Evolutionary conservation across 176 grass and related monocot species (phyloP).

Genomic region (Oryza meridionalis): DNA sequence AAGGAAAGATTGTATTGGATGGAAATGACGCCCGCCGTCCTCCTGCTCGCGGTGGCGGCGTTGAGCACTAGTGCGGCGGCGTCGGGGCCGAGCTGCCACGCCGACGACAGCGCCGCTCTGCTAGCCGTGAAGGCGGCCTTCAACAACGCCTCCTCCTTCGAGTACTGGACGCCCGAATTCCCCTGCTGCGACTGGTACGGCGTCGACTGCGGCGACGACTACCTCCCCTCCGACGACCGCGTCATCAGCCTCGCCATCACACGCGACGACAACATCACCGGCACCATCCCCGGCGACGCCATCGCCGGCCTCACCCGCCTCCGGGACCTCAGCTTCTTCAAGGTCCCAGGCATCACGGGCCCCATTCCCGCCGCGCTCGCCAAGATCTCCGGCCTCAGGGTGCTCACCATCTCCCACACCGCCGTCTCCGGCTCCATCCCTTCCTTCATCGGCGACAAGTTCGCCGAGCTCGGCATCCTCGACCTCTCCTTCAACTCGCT

Average conservation of each 20-base stretch:
- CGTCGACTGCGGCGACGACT: slow-evolving; percentile 31
- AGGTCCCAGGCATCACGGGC: too few relatives aligned
- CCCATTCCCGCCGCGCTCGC: too few relatives aligned
- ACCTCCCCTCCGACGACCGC: slow-evolving; percentile 42
- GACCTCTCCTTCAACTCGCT: background rate
- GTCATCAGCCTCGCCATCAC: slow-evolving; percentile 48
- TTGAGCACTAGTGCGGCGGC: too few relatives aligned
- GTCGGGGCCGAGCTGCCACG: slow-evolving; percentile 39
- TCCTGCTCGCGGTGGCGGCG: too few relatives aligned
- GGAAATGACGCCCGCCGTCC: too few relatives aligned
- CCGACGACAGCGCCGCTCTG: slow-evolving; percentile 46
- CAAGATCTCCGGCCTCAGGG: too few relatives aligned
- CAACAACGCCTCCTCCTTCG: slow-evolving; percentile 52
- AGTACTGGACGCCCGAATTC: slow-evolving; percentile 43
- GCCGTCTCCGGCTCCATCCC: too few relatives aligned
- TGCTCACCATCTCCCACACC: too few relatives aligned
- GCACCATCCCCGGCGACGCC: slow-evolving; percentile 52
- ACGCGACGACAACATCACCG: background rate
- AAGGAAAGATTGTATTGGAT: too few relatives aligned
- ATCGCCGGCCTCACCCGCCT: slow-evolving; percentile 48
- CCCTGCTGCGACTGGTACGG: slow-evolving; percentile 63
- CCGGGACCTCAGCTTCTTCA: background rate
- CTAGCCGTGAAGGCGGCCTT: background rate
- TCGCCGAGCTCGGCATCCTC: too few relatives aligned
- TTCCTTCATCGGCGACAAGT: too few relatives aligned